Base-by-base conservation (phyloP, 768 basidiomycete species). In the Phaffia australis region DNA sequence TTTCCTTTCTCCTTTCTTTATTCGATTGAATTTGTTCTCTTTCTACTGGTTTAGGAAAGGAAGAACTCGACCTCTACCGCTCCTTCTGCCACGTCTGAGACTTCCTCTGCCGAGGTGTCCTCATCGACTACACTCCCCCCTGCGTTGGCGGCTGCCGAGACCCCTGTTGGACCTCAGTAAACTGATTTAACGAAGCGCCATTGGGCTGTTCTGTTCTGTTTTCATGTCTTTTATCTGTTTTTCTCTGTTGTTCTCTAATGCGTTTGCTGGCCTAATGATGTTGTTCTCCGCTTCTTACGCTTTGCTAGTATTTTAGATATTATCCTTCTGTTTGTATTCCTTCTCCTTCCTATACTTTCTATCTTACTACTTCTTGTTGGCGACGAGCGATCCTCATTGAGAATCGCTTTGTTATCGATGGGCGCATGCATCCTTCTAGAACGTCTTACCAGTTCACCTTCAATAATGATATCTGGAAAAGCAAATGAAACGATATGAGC, bases 11-110 rank as follows among this genome's bases (percentile, higher is more conserved):
- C 15, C 18, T 55, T 52, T 8, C 11, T 11, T 42, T 42, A 42
- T 11, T 11, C 11, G 51, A 16, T n/a, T 4, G 18, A 52, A 27
- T 52, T 27, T 8, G 51, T 4, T 21, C 51, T 56, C 25, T 8
- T 35, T 23, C 55, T 62, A 32, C 27, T 32, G 56, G 55, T 27
- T 60, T 55, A 67, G 66, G 66, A 67, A 56, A 54, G 48, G 18
- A 67, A 67, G 66, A 48, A 54, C 32, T 47, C 63, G 9, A 9
- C 63, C 32, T 19, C 54, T 14, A 49, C 63, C 32, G 21, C 63
- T 19, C 25, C 60, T 25, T 16, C 47, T 11, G n/a, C 61, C 48
- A 49, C 47, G 15, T 42, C 60, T 15, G 47, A n/a, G 46, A 30
- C 35, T 2, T 8, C 27, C n/a, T n/a, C 46, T 15, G 35, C 32